Evolutionary conservation across 164 flowering plant genomes (phyloP).

Genomic region (Litsea cubeba): DNA sequence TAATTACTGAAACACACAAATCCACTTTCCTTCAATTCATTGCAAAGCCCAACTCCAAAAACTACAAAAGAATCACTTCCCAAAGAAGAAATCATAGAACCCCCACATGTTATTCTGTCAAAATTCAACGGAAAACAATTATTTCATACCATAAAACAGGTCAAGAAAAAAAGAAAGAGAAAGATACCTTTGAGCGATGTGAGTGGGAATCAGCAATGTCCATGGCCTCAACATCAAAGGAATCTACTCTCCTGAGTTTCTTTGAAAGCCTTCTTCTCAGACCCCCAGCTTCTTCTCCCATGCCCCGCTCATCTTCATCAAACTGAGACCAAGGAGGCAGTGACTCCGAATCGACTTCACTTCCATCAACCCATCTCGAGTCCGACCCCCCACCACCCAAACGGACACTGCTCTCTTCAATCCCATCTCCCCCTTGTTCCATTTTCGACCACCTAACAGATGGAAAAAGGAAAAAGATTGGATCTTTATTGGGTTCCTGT

Average conservation of each 20-base stretch:
- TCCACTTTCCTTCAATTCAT: not conserved
- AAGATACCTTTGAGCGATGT: slow-evolving; percentile 56
- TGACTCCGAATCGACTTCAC: slow-evolving; percentile 81
- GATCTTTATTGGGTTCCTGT: not conserved
- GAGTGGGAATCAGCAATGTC: slow-evolving; percentile 47
- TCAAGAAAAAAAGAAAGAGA: not conserved
- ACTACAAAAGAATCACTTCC: no score
- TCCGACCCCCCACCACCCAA: slow-evolving; percentile 20
- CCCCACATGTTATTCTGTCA: not conserved
- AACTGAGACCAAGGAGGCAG: slow-evolving; percentile 38
- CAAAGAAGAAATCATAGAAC: not conserved
- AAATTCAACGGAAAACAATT: no score
- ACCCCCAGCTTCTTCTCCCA: slow-evolving; percentile 31
- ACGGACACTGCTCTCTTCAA: slow-evolving; percentile 3
- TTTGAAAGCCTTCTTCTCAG: slow-evolving; percentile 74
- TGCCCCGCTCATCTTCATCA: slow-evolving; percentile 29
- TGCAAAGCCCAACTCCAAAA: not conserved
- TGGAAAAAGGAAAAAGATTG: not conserved
- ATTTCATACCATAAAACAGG: not conserved
- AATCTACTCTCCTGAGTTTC: slow-evolving; percentile 78
- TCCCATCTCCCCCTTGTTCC: slow-evolving; percentile 2
- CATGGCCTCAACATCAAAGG: slow-evolving; percentile 95
- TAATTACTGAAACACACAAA: no score
- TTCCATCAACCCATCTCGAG: slow-evolving; percentile 91
- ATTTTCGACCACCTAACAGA: not conserved